A percentile compares a stretch with the other conserved stretches of the same genome.
Conservation (phyloP, 495 filamentous ascomycete species). For the Neurospora cerealis region DNA sequence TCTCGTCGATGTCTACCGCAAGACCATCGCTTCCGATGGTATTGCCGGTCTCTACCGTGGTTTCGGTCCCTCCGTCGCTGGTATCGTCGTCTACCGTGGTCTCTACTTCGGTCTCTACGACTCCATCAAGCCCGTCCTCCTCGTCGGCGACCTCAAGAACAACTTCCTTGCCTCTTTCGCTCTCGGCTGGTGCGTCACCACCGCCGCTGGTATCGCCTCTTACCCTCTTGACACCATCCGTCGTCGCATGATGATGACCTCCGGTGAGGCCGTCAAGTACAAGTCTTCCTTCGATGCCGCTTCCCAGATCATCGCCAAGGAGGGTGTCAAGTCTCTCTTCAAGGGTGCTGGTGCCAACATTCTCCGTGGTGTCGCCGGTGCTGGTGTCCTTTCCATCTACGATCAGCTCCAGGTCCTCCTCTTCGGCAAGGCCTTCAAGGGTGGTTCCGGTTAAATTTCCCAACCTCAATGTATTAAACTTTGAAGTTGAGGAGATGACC, state of each 20-base stretch:
- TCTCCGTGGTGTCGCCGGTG: constrained; percentile 99
- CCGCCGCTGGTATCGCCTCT: constrained; percentile 99
- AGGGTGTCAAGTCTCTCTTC: constrained; percentile 97
- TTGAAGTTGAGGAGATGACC: constrained; percentile 15
- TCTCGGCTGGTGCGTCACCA: constrained; percentile 98
- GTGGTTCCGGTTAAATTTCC: constrained; percentile 62
- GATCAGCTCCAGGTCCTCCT: constrained; percentile 97
- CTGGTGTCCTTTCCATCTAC: constrained; percentile 99
- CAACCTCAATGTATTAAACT: constrained; percentile 23
- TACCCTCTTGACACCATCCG: constrained; percentile 99
- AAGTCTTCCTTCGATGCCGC: constrained; percentile 85
- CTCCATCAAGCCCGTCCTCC: constrained; percentile 97
- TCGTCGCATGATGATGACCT: constrained; percentile 99
- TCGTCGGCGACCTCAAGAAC: constrained; percentile 83
- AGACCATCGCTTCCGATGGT: constrained; percentile 97
- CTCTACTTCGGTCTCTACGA: constrained; percentile 99
- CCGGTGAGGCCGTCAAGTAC: constrained; percentile 98
- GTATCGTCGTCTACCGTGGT: constrained; percentile 99
- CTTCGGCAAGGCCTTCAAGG: constrained; percentile 99
- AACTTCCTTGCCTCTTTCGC: constrained; percentile 98
- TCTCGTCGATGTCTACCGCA: constrained; percentile 98
- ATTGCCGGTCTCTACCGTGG: constrained; percentile 99
- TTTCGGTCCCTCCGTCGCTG: constrained; percentile 97
- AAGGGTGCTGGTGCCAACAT: constrained; percentile 99
- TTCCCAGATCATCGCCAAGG: constrained; percentile 90